Evolutionary conservation across 2,329 filamentous ascomycete species (phyloP), one percentile per base, ranked within the genome.

Genomic region (Cercospora sesami): DNA sequence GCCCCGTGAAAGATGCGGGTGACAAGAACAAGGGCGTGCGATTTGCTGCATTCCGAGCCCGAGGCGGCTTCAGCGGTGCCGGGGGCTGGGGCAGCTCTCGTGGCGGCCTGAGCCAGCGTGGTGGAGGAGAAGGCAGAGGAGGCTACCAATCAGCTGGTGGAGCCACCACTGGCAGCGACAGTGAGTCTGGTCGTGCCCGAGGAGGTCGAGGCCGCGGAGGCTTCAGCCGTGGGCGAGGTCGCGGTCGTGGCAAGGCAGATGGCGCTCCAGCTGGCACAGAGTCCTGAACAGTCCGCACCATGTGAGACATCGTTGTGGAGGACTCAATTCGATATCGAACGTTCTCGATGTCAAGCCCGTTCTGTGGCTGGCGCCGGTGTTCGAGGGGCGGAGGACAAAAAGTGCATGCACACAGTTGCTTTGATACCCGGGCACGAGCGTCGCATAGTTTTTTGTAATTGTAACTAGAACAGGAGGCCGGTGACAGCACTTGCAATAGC

Each of bases 161-260:
- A 21, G 76, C 76, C 6, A 77, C 72, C 3, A 78, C 76, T 26
- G 77, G 77, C 45, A 94, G 90, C 68, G 89, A 90, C 77, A 91
- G 90, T 73, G 91, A 93, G 76, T 84, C 85, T 71, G 90, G 92
- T 68, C 85, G 87, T 68, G 85, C 85, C 30, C 84, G 85, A 58
- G 83, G 83, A 42, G 76, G 78, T 26, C 74, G 77, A 62, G 75
- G 77, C 18, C 71, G 77, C 33, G 77, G 81, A 23, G 79, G 80
- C 64, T 83, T 86, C 74, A 82, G 86, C 65, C 81, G 86, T 69
- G 83, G 86, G 68, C 81, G 83, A 70, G 85, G 84, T 18, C 81
- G 78, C 33, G 77, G 78, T 60, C 67, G 67, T 33, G 74, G 76
- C 6, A 73, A 73, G 66, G 64, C 68, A 36, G 75, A 75, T 23